phyloP scores from a whole-genome alignment of 1,284 basidiomycete genomes.

The Malassezia nana region DNA sequence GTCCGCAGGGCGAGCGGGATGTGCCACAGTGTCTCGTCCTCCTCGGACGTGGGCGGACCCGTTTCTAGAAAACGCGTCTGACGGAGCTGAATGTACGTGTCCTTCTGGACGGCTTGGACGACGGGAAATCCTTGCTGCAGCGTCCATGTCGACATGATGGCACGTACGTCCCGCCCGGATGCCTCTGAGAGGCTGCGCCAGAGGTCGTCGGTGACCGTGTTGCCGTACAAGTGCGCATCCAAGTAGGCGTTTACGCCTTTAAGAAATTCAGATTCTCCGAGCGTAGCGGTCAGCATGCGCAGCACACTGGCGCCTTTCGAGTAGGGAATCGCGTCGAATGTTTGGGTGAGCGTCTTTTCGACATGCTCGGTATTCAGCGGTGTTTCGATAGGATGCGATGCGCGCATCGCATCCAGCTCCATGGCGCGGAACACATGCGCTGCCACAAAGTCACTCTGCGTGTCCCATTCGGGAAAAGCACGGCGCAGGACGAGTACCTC shows the following conservation, averaged over 20 bases:
- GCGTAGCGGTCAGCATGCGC: conserved; percentile 68
- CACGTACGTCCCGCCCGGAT: conserved; percentile 64
- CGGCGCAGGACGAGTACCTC: conserved; percentile 74
- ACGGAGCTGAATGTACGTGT: conserved; percentile 52
- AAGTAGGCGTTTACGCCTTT: conserved; percentile 65
- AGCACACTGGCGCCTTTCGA: conserved; percentile 56
- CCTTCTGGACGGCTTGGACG: conserved; percentile 71
- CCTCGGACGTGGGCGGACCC: conserved; percentile 59
- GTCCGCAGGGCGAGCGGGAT: conserved; percentile 59
- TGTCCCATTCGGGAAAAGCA: conserved; percentile 52
- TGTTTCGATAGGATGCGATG: conserved; percentile 88
- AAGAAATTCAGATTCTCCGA: conserved; percentile 64
- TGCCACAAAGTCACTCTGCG: conserved; percentile 53
- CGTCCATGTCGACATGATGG: conserved; percentile 86
- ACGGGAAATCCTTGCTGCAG: conserved; percentile 67
- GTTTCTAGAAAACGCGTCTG: conserved; percentile 90
- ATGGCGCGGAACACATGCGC: conserved; percentile 57
- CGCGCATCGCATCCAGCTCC: conserved; percentile 70
- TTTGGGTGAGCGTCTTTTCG: conserved; percentile 29
- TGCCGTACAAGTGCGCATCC: conserved; percentile 68
- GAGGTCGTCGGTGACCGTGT: conserved; percentile 72
- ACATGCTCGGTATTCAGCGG: conserved; percentile 49
- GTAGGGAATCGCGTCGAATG: conserved; percentile 48
- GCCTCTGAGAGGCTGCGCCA: conserved; percentile 79
- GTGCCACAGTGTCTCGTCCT: conserved; percentile 84